Percentiles rank a stretch among this genome's conserved stretches.
Evolutionary conservation across 805 yeast genomes (phyloP).

Genomic region (Cyberlindnera lachancei): DNA sequence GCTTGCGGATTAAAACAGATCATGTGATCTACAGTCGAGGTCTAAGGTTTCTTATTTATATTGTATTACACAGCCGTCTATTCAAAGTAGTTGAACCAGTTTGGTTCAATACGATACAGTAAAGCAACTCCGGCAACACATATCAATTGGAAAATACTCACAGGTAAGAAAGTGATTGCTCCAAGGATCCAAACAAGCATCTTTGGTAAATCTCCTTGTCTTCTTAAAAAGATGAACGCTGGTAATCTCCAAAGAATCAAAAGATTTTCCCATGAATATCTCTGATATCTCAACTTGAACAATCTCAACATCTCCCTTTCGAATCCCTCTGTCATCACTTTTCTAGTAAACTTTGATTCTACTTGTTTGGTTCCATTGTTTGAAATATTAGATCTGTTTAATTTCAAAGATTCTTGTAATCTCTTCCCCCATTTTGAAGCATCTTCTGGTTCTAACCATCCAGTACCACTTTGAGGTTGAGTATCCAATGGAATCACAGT

Average conservation of each 20-base stretch:
- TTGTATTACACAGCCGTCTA: neutral
- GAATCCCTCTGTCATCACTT: slow-evolving; percentile 32
- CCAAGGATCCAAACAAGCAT: slow-evolving; percentile 10
- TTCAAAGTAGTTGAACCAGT: slow-evolving; percentile 6
- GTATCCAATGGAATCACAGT: slow-evolving; percentile 36
- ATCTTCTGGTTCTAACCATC: slow-evolving; percentile 48
- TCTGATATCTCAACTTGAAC: slow-evolving; percentile 17
- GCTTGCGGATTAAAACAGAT: neutral
- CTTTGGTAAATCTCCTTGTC: slow-evolving; percentile 5
- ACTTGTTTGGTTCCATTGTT: slow-evolving; percentile 27
- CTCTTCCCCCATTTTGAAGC: slow-evolving; percentile 48
- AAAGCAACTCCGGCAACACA: slow-evolving; percentile 1
- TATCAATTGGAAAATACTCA: slow-evolving; percentile 13
- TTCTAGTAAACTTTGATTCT: slow-evolving; percentile 27
- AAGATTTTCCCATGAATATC: slow-evolving; percentile 26
- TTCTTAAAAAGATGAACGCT: slow-evolving; percentile 8
- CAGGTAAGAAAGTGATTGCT: slow-evolving; percentile 13
- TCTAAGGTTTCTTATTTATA: neutral
- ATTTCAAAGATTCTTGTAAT: slow-evolving; percentile 31
- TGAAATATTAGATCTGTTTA: slow-evolving; percentile 14
- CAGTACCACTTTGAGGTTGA: slow-evolving; percentile 42
- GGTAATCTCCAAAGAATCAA: slow-evolving; percentile 19
- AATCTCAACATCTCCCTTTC: slow-evolving; percentile 28
- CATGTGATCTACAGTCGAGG: neutral
- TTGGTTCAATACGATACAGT: slow-evolving; percentile 10